Percentiles rank a stretch among this genome's conserved stretches.
Conservation (phyloP, 768 basidiomycete genomes). For the Phaeolepiota aurea region DNA sequence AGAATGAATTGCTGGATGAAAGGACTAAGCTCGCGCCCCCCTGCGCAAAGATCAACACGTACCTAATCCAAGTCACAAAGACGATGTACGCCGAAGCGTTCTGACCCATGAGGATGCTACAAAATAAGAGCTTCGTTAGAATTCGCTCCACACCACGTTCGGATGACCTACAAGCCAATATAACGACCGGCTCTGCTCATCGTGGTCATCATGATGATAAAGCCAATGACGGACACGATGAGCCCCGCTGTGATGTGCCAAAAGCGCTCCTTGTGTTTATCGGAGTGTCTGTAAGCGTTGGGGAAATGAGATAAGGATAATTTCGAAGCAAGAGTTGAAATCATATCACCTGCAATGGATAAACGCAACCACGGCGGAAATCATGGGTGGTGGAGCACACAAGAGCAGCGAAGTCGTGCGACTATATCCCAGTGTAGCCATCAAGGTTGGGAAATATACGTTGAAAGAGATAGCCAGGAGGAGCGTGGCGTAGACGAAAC, state of each 20-base stretch:
- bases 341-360: constrained; percentile 21
- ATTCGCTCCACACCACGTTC: not conserved
- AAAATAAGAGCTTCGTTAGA: not conserved
- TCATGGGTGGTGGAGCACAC: constrained; percentile 55
- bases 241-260: constrained; percentile 42
- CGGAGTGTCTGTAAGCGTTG: constrained; percentile 41
- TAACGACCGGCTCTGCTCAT: constrained; percentile 43
- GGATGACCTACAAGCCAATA: constrained; percentile 35
- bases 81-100: not conserved
- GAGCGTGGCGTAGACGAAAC: constrained; percentile 38
- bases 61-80: constrained; percentile 1
- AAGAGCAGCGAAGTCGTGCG: constrained; percentile 51
- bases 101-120: not conserved
- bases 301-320: not conserved
- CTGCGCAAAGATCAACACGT: constrained; percentile 18
- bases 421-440: constrained; percentile 56
- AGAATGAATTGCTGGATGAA: constrained; percentile 27
- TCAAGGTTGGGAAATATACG: constrained; percentile 55
- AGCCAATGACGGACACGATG: constrained; percentile 48
- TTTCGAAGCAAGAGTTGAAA: not conserved
- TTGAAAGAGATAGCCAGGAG: constrained; percentile 46
- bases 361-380: constrained; percentile 45
- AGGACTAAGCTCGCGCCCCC: constrained; percentile 42
- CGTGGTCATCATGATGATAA: constrained; percentile 43
- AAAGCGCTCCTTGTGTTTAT: constrained; percentile 51